Conservation (phyloP, 148 eudicot species). For the Salicornia ramosissima region DNA sequence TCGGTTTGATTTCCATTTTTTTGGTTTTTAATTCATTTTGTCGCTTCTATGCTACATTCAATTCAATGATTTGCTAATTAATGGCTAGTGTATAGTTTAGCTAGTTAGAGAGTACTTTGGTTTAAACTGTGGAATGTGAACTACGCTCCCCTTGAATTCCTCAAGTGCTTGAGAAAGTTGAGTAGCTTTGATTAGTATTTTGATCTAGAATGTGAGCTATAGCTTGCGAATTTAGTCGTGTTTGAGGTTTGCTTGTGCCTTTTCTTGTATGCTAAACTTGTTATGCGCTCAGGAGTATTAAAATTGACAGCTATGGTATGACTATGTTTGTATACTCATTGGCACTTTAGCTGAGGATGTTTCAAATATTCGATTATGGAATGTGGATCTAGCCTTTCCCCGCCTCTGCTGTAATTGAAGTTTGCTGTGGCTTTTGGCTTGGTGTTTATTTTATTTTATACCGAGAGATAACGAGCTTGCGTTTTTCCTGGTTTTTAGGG, state of each 20-base stretch:
- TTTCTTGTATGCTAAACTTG: neutral
- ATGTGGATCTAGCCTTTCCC: neutral
- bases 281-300: neutral
- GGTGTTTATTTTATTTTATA: neutral
- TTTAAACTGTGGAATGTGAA: neutral
- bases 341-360: neutral
- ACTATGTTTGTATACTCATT: too few species aligned
- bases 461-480: neutral
- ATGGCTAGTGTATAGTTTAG: neutral
- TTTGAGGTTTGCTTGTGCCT: neutral
- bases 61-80: neutral
- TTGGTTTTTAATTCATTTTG: neutral
- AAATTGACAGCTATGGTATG: neutral
- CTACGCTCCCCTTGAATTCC: neutral
- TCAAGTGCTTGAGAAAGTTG: neutral
- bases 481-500: neutral
- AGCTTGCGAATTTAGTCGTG: neutral
- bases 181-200: neutral
- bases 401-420: neutral
- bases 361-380: neutral
- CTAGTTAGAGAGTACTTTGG: neutral
- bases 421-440: neutral
- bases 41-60: neutral
- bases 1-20: slow-evolving; percentile 3
- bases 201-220: neutral